Percentiles rank a stretch among this genome's conserved stretches.
phyloP scores from a whole-genome alignment of 1,139 yeast genomes.

The Candida glucosophila region DNA sequence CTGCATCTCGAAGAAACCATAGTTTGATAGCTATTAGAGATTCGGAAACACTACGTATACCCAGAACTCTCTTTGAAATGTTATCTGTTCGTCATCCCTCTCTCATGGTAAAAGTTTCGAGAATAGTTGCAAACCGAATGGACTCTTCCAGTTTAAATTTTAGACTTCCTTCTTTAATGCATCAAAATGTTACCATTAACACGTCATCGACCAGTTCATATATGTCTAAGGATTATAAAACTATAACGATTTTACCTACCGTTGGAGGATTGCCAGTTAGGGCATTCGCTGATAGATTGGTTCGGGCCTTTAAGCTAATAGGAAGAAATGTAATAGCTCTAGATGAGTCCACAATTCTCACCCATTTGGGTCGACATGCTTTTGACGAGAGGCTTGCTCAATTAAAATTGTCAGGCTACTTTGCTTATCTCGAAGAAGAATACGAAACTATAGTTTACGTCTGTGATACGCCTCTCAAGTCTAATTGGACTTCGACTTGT shows the following conservation, averaged over 20 bases:
- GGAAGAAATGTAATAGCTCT: conserved; percentile 70
- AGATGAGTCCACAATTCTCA: conserved; percentile 73
- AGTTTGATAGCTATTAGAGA: conserved; percentile 86
- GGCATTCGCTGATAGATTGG: conserved; percentile 72
- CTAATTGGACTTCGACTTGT: conserved; percentile 89
- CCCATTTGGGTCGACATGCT: conserved; percentile 84
- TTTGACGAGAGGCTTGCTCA: conserved; percentile 77
- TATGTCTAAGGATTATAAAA: conserved; percentile 52
- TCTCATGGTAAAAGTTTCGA: conserved; percentile 80
- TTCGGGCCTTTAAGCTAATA: conserved; percentile 60
- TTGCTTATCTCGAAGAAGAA: conserved; percentile 85
- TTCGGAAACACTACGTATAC: conserved; percentile 88
- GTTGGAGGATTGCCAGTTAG: conserved; percentile 73
- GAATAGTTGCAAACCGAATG: conserved; percentile 77
- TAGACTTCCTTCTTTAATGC: conserved; percentile 5
- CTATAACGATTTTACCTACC: conserved; percentile 78
- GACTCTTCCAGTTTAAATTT: conserved; percentile 13
- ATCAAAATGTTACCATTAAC: conserved; percentile 7
- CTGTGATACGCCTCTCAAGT: conserved; percentile 75
- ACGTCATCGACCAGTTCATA: conserved; percentile 21
- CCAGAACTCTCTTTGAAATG: conserved; percentile 79
- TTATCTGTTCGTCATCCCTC: conserved; percentile 81
- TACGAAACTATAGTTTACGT: conserved; percentile 82
- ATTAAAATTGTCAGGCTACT: conserved; percentile 77
- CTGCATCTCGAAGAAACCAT: conserved; percentile 66